Evolutionary conservation across 2,329 filamentous ascomycete species (phyloP).

Genomic region (Aspergillus ochraceoroseus): DNA sequence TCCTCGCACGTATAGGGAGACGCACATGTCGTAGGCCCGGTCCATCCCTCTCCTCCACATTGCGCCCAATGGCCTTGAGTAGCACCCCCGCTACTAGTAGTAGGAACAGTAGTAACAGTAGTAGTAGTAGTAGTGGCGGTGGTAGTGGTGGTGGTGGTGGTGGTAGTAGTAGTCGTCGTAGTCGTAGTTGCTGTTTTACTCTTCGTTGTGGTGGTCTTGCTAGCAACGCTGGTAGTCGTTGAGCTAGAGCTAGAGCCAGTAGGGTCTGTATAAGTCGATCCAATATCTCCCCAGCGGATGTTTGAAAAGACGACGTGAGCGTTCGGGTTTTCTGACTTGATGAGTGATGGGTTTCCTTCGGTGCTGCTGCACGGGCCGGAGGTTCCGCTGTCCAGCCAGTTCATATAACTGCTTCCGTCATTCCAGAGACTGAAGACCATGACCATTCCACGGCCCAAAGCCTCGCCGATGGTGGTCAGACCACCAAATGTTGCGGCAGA

Average conservation of each 20-base stretch:
- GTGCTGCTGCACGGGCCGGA: conserved; percentile 53
- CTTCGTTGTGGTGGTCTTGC: no score
- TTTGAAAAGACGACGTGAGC: conserved; percentile 54
- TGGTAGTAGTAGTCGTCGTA: conserved; percentile 6
- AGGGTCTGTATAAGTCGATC: conserved; percentile 42
- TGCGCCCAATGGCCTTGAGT: conserved; percentile 23
- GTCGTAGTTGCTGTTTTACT: no score
- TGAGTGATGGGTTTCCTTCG: conserved; percentile 50
- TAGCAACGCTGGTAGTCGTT: no score
- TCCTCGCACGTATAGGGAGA: conserved; percentile 26
- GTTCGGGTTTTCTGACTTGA: conserved; percentile 46
- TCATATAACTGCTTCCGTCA: conserved; percentile 52
- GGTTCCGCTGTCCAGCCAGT: conserved; percentile 52
- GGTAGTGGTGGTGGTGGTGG: conserved; percentile 1
- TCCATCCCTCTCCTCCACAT: conserved; percentile 29
- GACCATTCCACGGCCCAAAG: conserved; percentile 55
- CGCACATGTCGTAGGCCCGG: conserved; percentile 25
- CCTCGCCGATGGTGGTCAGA: conserved; percentile 45
- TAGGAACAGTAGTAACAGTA: conserved; percentile 7
- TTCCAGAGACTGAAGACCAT: conserved; percentile 58
- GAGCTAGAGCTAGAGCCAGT: background rate
- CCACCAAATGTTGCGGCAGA: conserved; percentile 50
- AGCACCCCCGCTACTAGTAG: conserved; percentile 9
- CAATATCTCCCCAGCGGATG: conserved; percentile 57
- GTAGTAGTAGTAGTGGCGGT: conserved; percentile 6